Evolutionary conservation across 2,329 filamentous ascomycete genomes (phyloP).

Genomic region (Xylariaceae sp.): DNA sequence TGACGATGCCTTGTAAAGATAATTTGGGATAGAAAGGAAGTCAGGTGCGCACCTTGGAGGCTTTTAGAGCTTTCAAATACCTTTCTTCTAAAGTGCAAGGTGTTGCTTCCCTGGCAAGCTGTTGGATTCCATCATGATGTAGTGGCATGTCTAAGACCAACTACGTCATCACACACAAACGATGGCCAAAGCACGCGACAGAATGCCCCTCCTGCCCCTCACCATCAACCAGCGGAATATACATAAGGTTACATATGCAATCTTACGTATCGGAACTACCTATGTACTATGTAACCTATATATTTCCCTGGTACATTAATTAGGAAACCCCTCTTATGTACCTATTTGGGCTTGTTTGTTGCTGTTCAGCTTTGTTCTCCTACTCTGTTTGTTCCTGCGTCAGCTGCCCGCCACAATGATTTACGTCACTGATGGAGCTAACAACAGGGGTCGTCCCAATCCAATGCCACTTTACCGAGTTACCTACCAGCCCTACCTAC

Average conservation of each 20-base stretch:
- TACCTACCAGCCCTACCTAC: too few species aligned
- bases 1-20: neutral
- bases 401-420: slow-evolving; percentile 19
- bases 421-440: slow-evolving; percentile 27
- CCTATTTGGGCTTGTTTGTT: neutral
- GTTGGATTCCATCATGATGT: slow-evolving; percentile 27
- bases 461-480: neutral
- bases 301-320: too few species aligned
- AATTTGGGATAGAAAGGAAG: slow-evolving; percentile 6
- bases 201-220: neutral
- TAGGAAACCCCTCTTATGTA: too few species aligned
- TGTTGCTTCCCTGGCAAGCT: slow-evolving; percentile 18
- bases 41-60: slow-evolving; percentile 8
- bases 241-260: too few species aligned
- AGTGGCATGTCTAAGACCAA: slow-evolving; percentile 16
- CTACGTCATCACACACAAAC: slow-evolving; percentile 28
- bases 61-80: slow-evolving; percentile 24
- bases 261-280: too few species aligned
- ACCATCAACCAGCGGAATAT: neutral
- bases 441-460: slow-evolving; percentile 13
- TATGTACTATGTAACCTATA: too few species aligned
- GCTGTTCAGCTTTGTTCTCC: neutral
- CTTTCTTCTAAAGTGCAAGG: slow-evolving; percentile 5
- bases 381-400: slow-evolving; percentile 24
- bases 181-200: slow-evolving; percentile 3